Percentiles rank a stretch among this genome's conserved stretches.
These are phyloP conservation scores for Leccinum truebloodii DNA, from an alignment of 768 basidiomycete species.

Conservation along the genomic window DNA sequence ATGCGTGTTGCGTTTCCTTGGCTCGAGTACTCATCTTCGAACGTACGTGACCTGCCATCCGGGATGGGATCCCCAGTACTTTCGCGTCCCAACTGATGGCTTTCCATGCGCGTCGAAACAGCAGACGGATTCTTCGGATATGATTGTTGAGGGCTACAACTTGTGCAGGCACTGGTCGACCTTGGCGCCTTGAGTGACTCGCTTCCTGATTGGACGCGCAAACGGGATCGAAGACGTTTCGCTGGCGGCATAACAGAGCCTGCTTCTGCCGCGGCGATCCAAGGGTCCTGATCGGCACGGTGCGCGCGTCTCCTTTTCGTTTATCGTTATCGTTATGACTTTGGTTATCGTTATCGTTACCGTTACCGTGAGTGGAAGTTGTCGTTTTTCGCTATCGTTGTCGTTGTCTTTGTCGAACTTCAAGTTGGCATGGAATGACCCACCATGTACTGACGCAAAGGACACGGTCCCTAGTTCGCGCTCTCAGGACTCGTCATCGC, in stretches of 20 bases:
- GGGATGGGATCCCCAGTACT: slow-evolving; percentile 33
- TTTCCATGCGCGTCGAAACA: slow-evolving; percentile 72
- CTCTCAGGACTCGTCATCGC: slow-evolving; percentile 68
- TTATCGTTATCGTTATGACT: not conserved
- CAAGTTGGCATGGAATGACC: not conserved
- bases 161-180: slow-evolving; percentile 56
- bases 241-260: slow-evolving; percentile 63
- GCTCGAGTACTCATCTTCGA: not conserved
- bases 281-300: slow-evolving; percentile 61
- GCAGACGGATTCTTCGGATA: slow-evolving; percentile 56
- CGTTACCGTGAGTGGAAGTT: not conserved
- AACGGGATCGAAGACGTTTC: slow-evolving; percentile 73
- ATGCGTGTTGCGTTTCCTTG: not conserved
- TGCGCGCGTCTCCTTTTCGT: slow-evolving; percentile 10
- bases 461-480: slow-evolving; percentile 39
- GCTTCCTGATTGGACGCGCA: slow-evolving; percentile 55
- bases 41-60: too few relatives aligned
- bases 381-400: not conserved
- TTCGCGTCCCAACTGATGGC: slow-evolving; percentile 72
- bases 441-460: not conserved
- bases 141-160: slow-evolving; percentile 75
- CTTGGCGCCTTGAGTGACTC: slow-evolving; percentile 61
- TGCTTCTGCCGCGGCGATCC: slow-evolving; percentile 74
- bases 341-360: not conserved
- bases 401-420: not conserved